Conservation (phyloP, 345 rosid species). For the Eucalyptus tenuipes region DNA sequence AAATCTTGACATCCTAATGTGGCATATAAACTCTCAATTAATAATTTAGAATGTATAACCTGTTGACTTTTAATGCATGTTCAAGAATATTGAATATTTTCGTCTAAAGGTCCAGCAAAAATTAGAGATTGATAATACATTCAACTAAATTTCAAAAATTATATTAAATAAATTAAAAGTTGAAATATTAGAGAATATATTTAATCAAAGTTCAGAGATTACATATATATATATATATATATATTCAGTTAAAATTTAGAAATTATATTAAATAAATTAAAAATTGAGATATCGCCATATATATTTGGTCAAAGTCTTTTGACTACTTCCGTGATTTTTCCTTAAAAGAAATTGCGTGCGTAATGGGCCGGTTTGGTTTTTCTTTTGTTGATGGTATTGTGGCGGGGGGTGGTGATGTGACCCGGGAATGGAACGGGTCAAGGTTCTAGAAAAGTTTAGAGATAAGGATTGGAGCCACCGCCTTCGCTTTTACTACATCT, state of each 20-base stretch:
- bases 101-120: rapidly evolving
- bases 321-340: too few relatives aligned
- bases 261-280: too few relatives aligned
- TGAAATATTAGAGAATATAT: rapidly evolving
- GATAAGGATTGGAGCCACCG: neutral
- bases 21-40: too few relatives aligned
- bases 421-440: neutral
- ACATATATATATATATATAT: too few relatives aligned
- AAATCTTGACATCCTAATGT: rapidly evolving
- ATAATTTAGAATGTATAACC: too few relatives aligned
- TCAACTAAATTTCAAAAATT: rapidly evolving
- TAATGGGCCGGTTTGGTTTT: neutral
- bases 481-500: neutral
- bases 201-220: too few relatives aligned
- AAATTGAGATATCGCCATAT: rapidly evolving
- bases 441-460: neutral
- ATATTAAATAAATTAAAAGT: too few relatives aligned
- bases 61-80: too few relatives aligned
- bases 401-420: neutral
- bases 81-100: rapidly evolving
- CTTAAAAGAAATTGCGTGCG: rapidly evolving
- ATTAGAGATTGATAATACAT: rapidly evolving
- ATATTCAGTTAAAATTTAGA: rapidly evolving
- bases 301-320: rapidly evolving
- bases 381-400: neutral